Evolutionary conservation across 2,329 filamentous ascomycete species (phyloP).

Genomic region (Nigrospora sphaerica): DNA sequence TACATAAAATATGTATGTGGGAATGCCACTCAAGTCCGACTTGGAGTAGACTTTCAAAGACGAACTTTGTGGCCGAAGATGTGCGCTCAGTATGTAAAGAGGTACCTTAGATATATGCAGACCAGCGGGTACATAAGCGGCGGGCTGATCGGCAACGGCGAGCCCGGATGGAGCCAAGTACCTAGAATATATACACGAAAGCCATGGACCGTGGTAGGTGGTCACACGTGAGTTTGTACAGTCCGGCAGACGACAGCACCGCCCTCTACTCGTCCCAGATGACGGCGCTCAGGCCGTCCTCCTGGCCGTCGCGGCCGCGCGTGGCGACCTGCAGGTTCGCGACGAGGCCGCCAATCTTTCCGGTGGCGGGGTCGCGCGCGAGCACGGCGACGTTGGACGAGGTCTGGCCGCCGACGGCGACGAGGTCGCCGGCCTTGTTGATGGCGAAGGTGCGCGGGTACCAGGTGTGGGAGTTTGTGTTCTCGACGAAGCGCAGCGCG

Average conservation of each 20-base stretch:
- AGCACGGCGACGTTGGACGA: constrained; percentile 53
- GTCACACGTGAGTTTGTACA: not conserved
- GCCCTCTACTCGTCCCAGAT: constrained; percentile 36
- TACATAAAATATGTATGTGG: no score
- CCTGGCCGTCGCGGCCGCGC: constrained; percentile 31
- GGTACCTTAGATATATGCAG: no score
- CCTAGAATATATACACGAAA: no score
- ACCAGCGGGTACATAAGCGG: no score
- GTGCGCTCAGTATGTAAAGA: no score
- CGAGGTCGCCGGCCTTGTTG: constrained; percentile 49
- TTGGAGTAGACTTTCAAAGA: no score
- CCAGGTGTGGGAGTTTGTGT: constrained; percentile 48
- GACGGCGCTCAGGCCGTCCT: constrained; percentile 40
- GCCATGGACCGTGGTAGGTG: no score
- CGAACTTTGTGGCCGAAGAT: no score
- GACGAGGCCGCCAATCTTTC: constrained; percentile 43
- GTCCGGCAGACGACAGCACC: not conserved
- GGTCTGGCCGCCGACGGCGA: constrained; percentile 58
- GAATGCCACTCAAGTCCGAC: no score
- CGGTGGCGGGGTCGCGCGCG: constrained; percentile 44
- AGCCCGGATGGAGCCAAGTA: no score
- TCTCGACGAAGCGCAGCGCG: constrained; percentile 41
- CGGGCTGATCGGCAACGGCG: no score
- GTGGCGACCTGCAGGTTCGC: constrained; percentile 31
- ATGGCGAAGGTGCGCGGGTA: constrained; percentile 58